phyloP scores from a whole-genome alignment of 2,329 filamentous ascomycete genomes.

The Scopulariopsis brevicaulis region DNA sequence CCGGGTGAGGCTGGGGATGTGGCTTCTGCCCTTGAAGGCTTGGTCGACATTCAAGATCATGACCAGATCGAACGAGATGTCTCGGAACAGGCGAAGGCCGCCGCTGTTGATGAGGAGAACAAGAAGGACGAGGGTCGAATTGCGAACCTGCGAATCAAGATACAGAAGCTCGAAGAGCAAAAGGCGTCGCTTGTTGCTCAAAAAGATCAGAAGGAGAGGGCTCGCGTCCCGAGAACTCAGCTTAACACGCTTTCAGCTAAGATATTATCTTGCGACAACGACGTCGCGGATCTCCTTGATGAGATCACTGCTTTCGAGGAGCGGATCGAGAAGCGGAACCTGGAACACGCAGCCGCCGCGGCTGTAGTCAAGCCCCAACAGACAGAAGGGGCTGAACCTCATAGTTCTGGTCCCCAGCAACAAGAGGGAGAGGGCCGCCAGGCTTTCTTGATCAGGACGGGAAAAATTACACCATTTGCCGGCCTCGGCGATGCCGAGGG shows the following conservation, averaged over 20 bases:
- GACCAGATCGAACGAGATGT: conserved; percentile 88
- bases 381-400: conserved; percentile 33
- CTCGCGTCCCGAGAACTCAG: conserved; percentile 27
- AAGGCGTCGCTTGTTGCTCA: conserved; percentile 19
- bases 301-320: conserved; percentile 73
- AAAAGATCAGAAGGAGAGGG: conserved; percentile 30
- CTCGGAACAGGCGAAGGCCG: conserved; percentile 46
- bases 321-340: conserved; percentile 60
- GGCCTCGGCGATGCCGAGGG: conserved; percentile 60
- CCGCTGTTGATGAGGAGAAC: conserved; percentile 50
- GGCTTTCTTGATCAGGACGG: conserved; percentile 86
- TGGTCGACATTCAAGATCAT: conserved; percentile 57
- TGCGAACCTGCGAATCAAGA: conserved; percentile 40
- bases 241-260: conserved; percentile 49
- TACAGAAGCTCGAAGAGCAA: conserved; percentile 53
- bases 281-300: conserved; percentile 51
- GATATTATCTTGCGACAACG: conserved; percentile 52
- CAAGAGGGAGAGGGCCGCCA: conserved; percentile 61
- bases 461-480: conserved; percentile 94
- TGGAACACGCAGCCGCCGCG: conserved; percentile 28
- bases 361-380: conserved; percentile 30
- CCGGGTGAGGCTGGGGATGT: conserved; percentile 11
- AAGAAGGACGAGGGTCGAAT: conserved; percentile 53
- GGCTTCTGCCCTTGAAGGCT: conserved; percentile 21
- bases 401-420: conserved; percentile 31